Base-by-base conservation (phyloP, 306 rosid species). In the Elaeagnus macrophylla region DNA sequence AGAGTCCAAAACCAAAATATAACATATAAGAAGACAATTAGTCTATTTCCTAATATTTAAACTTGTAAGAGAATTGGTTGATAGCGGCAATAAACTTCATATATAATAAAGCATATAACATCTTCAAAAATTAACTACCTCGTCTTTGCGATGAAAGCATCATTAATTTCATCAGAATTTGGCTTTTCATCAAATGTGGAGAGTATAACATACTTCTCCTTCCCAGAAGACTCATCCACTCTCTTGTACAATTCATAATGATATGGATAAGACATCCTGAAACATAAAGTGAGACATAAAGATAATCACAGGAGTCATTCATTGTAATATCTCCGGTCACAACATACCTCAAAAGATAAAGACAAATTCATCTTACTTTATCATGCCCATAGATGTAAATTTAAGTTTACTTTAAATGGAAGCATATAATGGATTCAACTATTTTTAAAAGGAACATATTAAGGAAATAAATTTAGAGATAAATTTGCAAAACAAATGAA, bases 241-340 rank as follows among this genome's bases (percentile, higher is more conserved):
- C 97, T 84, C 69, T 75, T 91, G 77, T 74, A 91, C 72, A 91
- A 65, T 57, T 86, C 97, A 36, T 82, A 82, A 8, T 47, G 79
- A 64, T 72, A 73, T 15, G 96, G 96, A 59, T 84, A 68, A 67
- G 86, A 50, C 83, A 79, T 74, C 75, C 90, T 83, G 60, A 63
- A 63, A 42, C 48, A 66, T 10, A 12, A 50, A 35, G 37, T 36
- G 7, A 16, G 42, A 45, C 50, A 18, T 37, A 36, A 44, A 39
- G 43, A 20, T 36, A 47, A 48, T 51, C 36, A 10, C 2, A 7
- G 1, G 6, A 18, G 43, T 45, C 51, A 48, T 3, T 9, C 12
- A 32, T 10, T 38, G 12, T 42, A 14, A 39, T 48, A 47, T 42
- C 36, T 38, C 15, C 37, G 48, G 20, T 44, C 6, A 14, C 40